Percentiles rank a stretch among this genome's conserved stretches.
Conservation (phyloP, 805 yeast genomes). For the Cyberlindnera galapagoensis region DNA sequence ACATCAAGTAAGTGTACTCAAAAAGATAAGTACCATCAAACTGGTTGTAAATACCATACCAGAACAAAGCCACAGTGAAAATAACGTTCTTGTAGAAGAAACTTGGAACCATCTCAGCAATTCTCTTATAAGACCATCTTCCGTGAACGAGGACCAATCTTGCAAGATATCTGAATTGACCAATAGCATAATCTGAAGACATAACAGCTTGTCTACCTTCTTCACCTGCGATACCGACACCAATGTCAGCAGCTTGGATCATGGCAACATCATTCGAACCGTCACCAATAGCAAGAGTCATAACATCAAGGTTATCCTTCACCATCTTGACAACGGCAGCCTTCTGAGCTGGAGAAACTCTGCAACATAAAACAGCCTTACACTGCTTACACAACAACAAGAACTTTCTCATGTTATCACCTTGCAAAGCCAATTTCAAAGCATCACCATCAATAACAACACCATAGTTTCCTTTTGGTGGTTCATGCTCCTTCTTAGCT, state of each 20-base stretch:
- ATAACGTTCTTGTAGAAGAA: slow-evolving; percentile 77
- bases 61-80: slow-evolving; percentile 66
- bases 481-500: slow-evolving; percentile 52
- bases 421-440: slow-evolving; percentile 44
- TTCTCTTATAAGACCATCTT: slow-evolving; percentile 78
- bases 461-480: slow-evolving; percentile 63
- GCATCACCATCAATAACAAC: slow-evolving; percentile 81
- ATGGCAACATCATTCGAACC: slow-evolving; percentile 88
- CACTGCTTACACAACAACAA: slow-evolving; percentile 72
- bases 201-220: slow-evolving; percentile 87
- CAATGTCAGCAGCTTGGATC: slow-evolving; percentile 85
- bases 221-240: slow-evolving; percentile 88
- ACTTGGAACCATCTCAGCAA: slow-evolving; percentile 77
- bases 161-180: slow-evolving; percentile 69
- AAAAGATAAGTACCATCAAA: slow-evolving; percentile 77
- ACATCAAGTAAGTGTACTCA: slow-evolving; percentile 75
- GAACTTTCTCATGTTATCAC: slow-evolving; percentile 45
- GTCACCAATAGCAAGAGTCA: slow-evolving; percentile 86
- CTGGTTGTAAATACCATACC: slow-evolving; percentile 71
- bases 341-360: slow-evolving; percentile 85
- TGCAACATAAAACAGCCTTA: slow-evolving; percentile 75
- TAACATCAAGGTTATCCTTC: slow-evolving; percentile 66
- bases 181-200: slow-evolving; percentile 84
- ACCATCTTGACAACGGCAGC: slow-evolving; percentile 79
- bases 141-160: slow-evolving; percentile 72